Percentiles rank a stretch among this genome's conserved stretches.
Evolutionary conservation across 139 green algal genomes (phyloP).

Genomic region (Asterochloris sp.): DNA sequence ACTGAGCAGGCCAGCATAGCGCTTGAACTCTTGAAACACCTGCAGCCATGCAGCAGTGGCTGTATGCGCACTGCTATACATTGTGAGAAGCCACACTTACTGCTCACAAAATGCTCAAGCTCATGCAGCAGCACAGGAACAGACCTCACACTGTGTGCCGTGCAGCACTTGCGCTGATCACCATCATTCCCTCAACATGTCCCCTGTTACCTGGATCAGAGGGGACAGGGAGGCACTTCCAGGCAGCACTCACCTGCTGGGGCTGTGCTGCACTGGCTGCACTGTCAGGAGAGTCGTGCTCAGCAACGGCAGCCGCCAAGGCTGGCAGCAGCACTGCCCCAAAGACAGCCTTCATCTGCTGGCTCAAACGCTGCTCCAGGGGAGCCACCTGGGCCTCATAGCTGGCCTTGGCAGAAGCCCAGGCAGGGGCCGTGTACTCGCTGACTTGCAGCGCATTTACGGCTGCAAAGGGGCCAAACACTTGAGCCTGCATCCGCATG

Average conservation of each 20-base stretch:
- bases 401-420: conserved; percentile 50
- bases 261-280: conserved; percentile 32
- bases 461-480: conserved; percentile 22
- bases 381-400: conserved; percentile 55
- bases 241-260: conserved; percentile 22
- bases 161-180: too few relatives aligned
- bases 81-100: too few relatives aligned
- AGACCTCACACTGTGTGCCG: too few relatives aligned
- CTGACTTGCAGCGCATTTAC: conserved; percentile 53
- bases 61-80: too few relatives aligned
- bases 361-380: conserved; percentile 56
- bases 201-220: background rate
- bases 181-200: background rate
- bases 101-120: background rate
- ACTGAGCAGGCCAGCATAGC: conserved; percentile 50
- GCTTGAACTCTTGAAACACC: conserved; percentile 46
- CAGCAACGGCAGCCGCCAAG: conserved; percentile 45
- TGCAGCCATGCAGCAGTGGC: conserved; percentile 1
- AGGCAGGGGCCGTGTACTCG: conserved; percentile 46
- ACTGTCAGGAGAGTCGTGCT: conserved; percentile 19
- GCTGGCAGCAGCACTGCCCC: conserved; percentile 46
- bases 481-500: conserved; percentile 4
- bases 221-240: background rate
- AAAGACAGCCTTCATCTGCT: conserved; percentile 68
- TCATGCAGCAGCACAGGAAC: too few relatives aligned